Conservation (phyloP, 2,329 filamentous ascomycete species). For the Hymenoscyphus fraxineus region DNA sequence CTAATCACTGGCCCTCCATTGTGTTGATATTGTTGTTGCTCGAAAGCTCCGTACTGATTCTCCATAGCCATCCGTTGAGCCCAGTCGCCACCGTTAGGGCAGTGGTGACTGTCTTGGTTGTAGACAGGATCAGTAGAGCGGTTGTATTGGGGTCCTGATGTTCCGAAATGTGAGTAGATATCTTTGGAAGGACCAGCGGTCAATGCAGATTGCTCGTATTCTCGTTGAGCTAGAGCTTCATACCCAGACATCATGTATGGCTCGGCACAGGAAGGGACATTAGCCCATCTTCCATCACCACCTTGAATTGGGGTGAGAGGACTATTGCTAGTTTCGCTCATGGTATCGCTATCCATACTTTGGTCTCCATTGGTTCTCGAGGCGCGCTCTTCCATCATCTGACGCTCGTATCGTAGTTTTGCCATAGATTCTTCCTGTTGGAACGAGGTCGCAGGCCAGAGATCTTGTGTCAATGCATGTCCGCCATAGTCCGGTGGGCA, state of each 20-base stretch:
- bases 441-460: conserved; percentile 54
- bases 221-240: conserved; percentile 61
- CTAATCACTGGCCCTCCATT: conserved; percentile 20
- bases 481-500: conserved; percentile 63
- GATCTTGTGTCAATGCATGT: conserved; percentile 53
- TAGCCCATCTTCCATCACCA: conserved; percentile 49
- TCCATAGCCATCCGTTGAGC: conserved; percentile 31
- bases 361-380: conserved; percentile 37
- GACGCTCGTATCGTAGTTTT: conserved; percentile 55
- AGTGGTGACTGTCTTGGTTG: conserved; percentile 30
- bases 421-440: conserved; percentile 53
- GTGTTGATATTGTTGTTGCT: conserved; percentile 23
- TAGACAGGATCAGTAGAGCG: conserved; percentile 69
- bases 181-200: conserved; percentile 38
- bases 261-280: conserved; percentile 30
- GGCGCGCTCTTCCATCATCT: conserved; percentile 40
- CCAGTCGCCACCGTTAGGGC: conserved; percentile 29
- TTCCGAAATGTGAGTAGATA: conserved; percentile 44
- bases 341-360: conserved; percentile 44
- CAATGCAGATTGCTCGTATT: conserved; percentile 51
- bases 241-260: conserved; percentile 86
- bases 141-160: conserved; percentile 44
- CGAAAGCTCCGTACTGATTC: conserved; percentile 32
- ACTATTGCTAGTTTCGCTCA: conserved; percentile 33
- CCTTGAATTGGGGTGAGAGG: conserved; percentile 48